A percentile compares a stretch with the other conserved stretches of the same genome.
Evolutionary conservation across 495 filamentous ascomycete species (phyloP).

Genomic region (Podospora pseudoanserina): DNA sequence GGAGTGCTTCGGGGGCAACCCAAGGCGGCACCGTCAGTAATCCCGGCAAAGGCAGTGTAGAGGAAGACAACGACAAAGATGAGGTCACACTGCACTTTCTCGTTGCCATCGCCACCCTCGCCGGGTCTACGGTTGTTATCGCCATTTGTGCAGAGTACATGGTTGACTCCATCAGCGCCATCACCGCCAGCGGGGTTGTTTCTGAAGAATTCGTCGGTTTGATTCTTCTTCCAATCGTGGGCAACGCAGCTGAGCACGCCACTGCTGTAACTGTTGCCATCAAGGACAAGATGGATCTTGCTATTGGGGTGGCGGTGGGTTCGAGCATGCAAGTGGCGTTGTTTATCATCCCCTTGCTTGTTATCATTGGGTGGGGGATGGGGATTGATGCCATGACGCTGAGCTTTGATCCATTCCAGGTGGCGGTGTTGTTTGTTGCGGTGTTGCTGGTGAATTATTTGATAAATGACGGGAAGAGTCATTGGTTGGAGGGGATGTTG

Average conservation of each 20-base stretch:
- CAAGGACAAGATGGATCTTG: conserved; percentile 90
- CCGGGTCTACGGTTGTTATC: conserved; percentile 70
- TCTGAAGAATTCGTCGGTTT: conserved; percentile 77
- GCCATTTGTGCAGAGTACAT: conserved; percentile 89
- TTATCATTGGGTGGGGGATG: conserved; percentile 80
- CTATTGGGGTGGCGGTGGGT: conserved; percentile 80
- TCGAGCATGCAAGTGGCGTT: conserved; percentile 86
- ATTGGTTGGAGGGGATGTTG: conserved; percentile 72
- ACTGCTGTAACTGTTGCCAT: conserved; percentile 81
- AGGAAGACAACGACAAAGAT: conserved; percentile 59
- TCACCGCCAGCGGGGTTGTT: conserved; percentile 56
- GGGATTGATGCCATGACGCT: conserved; percentile 66
- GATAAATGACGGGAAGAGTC: conserved; percentile 61
- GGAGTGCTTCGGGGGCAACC: neutral
- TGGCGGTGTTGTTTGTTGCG: conserved; percentile 72
- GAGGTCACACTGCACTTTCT: conserved; percentile 65
- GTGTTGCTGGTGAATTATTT: conserved; percentile 82
- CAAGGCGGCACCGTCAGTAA: neutral
- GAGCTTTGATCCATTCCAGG: conserved; percentile 77
- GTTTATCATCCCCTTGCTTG: conserved; percentile 70
- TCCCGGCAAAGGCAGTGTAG: neutral
- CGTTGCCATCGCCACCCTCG: conserved; percentile 68
- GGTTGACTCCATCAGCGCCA: conserved; percentile 70
- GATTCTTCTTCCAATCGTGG: conserved; percentile 84
- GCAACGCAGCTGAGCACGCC: conserved; percentile 84